phyloP scores from a whole-genome alignment of 208 protist genomes.

The Leptomonas seymouri region DNA sequence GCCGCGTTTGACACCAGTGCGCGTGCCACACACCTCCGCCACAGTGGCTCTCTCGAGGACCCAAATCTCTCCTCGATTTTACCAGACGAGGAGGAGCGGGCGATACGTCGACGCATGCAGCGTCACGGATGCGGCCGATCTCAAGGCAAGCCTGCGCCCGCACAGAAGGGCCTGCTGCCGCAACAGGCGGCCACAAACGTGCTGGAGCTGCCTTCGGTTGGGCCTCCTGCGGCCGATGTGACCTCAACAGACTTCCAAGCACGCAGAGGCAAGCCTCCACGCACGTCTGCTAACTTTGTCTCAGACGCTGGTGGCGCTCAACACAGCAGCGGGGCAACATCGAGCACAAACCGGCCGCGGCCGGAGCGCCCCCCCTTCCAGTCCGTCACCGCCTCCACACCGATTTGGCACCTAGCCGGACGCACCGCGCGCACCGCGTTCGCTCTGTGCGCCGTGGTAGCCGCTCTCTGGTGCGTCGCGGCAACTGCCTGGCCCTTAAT shows the following conservation, averaged over 20 bases:
- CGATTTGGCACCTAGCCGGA: neutral
- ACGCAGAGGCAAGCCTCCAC: neutral
- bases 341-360: neutral
- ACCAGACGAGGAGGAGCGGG: slow-evolving; percentile 39
- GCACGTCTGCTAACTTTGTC: too few relatives aligned
- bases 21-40: neutral
- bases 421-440: neutral
- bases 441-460: neutral
- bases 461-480: slow-evolving; percentile 10
- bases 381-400: slow-evolving; percentile 3
- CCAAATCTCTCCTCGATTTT: slow-evolving; percentile 62
- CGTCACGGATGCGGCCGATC: neutral
- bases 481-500: slow-evolving; percentile 15
- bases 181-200: slow-evolving; percentile 1
- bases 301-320: too few relatives aligned
- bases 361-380: neutral
- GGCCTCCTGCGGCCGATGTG: neutral
- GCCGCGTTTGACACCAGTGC: neutral
- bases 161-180: neutral
- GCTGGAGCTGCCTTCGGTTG: slow-evolving; percentile 4
- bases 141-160: neutral
- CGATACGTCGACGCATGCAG: slow-evolving; percentile 20
- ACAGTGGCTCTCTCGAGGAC: slow-evolving; percentile 44
- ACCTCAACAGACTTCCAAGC: neutral
- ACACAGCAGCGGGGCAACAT: neutral